Evolutionary conservation across 1,284 basidiomycete species (phyloP), one percentile per base, ranked within the genome.

Genomic region (Cryptococcus neoformans): DNA sequence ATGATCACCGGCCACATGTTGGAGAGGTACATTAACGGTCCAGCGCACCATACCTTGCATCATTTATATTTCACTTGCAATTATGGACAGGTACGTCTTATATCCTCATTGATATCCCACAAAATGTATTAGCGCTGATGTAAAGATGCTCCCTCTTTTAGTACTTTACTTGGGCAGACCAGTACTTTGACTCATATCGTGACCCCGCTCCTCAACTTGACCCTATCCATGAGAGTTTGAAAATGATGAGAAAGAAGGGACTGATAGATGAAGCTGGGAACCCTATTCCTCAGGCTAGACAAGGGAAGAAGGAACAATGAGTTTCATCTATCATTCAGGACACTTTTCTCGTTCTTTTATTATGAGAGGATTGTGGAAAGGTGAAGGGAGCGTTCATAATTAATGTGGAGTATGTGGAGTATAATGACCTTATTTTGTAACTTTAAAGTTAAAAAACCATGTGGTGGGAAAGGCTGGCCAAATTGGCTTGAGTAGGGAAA

Each of bases 151-250:
- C 12, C 47, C 9, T 28, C 36, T 37, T 34, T 6, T 17, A 81
- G 86, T 99, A 98, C 81, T 98, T 99, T 76, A 97, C 93, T 47
- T 92, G 88, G 84, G 92, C 92, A 39, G 95, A 99, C 79, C 85
- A 87, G 51, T 81, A 82, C 53, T 88, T 87, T 58, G 85, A 85
- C 52, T 92, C 90, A 7, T 98, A 97, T 80, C 87, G 92, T 54
- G 87, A 92, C 56, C 95, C 95, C 2, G 83, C 83, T 56, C 83
- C 87, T 9, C 81, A 84, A 55, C 85, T 97, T 47, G 95, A 99
- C 73, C 95, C 96, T 1, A 68, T 97, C 53, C 80, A 88, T 36
- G 90, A 91, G 38, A 73, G 77, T 49, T 46, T 78, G 48, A 64
- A 64, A 58, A 66, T 64, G 54, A 78, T 80, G 73, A 64, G 70